These are phyloP conservation scores for Exophiala aquamarina DNA, from an alignment of 2,329 filamentous ascomycete genomes.

Conservation along the genomic window DNA sequence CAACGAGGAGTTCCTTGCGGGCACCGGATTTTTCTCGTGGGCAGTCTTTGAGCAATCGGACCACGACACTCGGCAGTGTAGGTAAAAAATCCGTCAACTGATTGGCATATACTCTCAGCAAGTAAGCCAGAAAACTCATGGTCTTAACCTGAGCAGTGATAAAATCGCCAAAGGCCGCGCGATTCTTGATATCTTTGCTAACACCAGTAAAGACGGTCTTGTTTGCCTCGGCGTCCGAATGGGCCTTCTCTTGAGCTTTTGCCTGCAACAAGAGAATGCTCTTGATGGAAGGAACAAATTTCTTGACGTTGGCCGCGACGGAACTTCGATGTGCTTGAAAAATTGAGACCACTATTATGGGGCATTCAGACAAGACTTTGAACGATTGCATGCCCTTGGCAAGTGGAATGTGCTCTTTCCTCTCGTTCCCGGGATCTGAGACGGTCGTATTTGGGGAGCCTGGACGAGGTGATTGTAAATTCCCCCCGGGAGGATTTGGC, in stretches of 20 bases:
- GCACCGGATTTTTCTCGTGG: slow-evolving; percentile 91
- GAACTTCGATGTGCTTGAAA: slow-evolving; percentile 87
- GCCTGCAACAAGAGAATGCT: slow-evolving; percentile 84
- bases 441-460: slow-evolving; percentile 80
- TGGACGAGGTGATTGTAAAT: slow-evolving; percentile 83
- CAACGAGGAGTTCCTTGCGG: slow-evolving; percentile 91
- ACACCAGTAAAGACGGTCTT: slow-evolving; percentile 88
- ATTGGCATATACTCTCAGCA: slow-evolving; percentile 82
- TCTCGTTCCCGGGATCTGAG: slow-evolving; percentile 77
- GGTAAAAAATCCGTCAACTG: slow-evolving; percentile 86
- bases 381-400: slow-evolving; percentile 97
- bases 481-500: slow-evolving; percentile 55
- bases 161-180: slow-evolving; percentile 92
- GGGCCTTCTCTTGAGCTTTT: slow-evolving; percentile 87
- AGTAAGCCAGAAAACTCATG: slow-evolving; percentile 96
- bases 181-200: slow-evolving; percentile 88
- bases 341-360: slow-evolving; percentile 97
- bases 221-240: slow-evolving; percentile 76
- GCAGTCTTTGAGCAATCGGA: slow-evolving; percentile 88
- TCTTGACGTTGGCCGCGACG: slow-evolving; percentile 80
- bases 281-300: slow-evolving; percentile 93
- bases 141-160: slow-evolving; percentile 98
- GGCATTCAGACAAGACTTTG: slow-evolving; percentile 95
- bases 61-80: slow-evolving; percentile 82
- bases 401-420: slow-evolving; percentile 77